Percentiles rank a stretch among this genome's conserved stretches.
Evolutionary conservation across 805 yeast genomes (phyloP).

Genomic region (Hanseniaspora lachancei): DNA sequence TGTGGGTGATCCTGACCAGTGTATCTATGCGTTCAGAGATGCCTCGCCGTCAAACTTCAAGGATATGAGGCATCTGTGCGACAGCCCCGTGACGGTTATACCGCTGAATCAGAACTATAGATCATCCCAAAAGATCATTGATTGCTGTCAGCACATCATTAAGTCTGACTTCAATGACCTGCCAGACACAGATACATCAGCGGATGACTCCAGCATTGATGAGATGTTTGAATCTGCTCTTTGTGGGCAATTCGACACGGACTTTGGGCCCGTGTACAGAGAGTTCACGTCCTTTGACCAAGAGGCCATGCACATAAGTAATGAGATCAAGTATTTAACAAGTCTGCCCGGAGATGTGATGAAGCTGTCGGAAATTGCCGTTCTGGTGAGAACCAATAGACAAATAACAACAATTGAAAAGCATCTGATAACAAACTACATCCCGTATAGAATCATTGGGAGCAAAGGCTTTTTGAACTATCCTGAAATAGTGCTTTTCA

Average conservation of each 20-base stretch:
- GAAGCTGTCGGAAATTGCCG: conserved; percentile 49
- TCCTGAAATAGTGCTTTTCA: conserved; percentile 47
- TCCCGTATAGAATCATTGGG: conserved; percentile 56
- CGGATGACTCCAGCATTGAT: conserved; percentile 29
- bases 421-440: conserved; percentile 38
- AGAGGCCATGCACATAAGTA: conserved; percentile 50
- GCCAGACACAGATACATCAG: conserved; percentile 37
- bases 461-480: conserved; percentile 75
- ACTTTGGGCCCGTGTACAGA: conserved; percentile 37
- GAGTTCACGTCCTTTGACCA: conserved; percentile 30
- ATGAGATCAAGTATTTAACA: conserved; percentile 39
- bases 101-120: conserved; percentile 62
- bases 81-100: conserved; percentile 27
- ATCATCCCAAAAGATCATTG: conserved; percentile 55
- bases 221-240: conserved; percentile 20
- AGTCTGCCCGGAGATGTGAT: conserved; percentile 34
- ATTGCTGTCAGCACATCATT: conserved; percentile 51
- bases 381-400: conserved; percentile 53
- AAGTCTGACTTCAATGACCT: background rate
- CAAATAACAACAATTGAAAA: conserved; percentile 54
- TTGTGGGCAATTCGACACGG: conserved; percentile 32
- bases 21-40: conserved; percentile 77
- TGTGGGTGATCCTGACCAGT: conserved; percentile 95
- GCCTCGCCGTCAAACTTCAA: conserved; percentile 60
- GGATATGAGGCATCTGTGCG: conserved; percentile 35